phyloP scores from a whole-genome alignment of 768 basidiomycete genomes.

The Royoungia palumana region DNA sequence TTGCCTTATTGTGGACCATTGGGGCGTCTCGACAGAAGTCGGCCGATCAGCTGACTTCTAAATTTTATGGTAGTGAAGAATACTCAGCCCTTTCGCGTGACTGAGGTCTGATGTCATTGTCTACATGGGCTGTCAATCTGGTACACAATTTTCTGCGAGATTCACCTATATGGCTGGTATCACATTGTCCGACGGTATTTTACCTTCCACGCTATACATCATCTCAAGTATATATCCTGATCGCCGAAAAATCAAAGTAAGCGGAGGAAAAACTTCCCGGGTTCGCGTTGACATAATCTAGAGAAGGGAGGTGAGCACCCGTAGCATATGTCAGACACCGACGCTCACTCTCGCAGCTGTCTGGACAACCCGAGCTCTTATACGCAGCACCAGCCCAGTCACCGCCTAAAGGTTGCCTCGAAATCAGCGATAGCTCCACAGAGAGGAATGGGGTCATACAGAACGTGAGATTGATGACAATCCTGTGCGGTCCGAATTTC shows the following conservation, averaged over 20 bases:
- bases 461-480: conserved; percentile 51
- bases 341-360: conserved; percentile 49
- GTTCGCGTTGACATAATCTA: conserved; percentile 44
- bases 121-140: no score
- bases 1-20: conserved; percentile 13
- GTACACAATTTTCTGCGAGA: no score
- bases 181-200: conserved; percentile 2
- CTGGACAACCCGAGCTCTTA: conserved; percentile 48
- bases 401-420: conserved; percentile 41
- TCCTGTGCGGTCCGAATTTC: conserved; percentile 34
- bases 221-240: conserved; percentile 48
- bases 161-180: conserved; percentile 5
- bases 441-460: conserved; percentile 39
- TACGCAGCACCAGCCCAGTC: conserved; percentile 56
- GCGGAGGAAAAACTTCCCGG: conserved; percentile 65
- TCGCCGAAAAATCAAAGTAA: conserved; percentile 66
- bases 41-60: conserved; percentile 12
- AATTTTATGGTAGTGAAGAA: no score
- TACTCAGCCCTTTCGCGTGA: no score
- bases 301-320: not conserved
- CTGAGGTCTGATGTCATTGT: no score
- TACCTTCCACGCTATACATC: not conserved
- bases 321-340: not conserved
- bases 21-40: not conserved
- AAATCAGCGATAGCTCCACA: not conserved